A percentile compares a stretch with the other conserved stretches of the same genome.
Conservation (phyloP, 148 eudicot genomes). For the Rhododendron mucronatum region DNA sequence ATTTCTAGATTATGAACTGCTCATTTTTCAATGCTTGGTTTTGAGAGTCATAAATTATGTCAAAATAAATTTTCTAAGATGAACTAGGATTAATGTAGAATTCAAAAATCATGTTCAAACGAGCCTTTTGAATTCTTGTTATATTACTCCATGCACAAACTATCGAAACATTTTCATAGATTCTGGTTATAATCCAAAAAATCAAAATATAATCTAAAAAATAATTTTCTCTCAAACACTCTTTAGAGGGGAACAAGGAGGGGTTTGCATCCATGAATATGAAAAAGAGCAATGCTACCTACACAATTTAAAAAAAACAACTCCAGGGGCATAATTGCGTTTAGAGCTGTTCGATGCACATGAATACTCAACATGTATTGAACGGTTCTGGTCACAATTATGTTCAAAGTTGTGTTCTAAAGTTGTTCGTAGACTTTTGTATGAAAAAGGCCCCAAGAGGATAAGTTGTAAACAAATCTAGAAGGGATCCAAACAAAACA, state of each 20-base stretch:
- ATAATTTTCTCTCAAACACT: neutral
- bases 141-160: neutral
- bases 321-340: too few species aligned
- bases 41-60: neutral
- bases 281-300: too few species aligned
- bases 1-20: neutral
- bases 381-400: too few species aligned
- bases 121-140: neutral
- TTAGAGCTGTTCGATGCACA: too few species aligned
- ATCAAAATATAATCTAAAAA: neutral
- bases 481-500: constrained; percentile 20
- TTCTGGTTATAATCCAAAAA: neutral
- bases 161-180: neutral
- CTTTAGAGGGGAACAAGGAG: neutral
- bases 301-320: too few species aligned
- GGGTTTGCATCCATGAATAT: neutral
- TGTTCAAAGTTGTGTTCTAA: too few species aligned
- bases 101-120: neutral
- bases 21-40: neutral
- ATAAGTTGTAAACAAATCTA: neutral
- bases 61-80: neutral
- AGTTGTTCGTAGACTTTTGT: too few species aligned
- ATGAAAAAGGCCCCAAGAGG: neutral
- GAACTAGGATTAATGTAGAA: neutral
- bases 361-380: too few species aligned